Percentiles rank a stretch among this genome's conserved stretches.
phyloP scores from a whole-genome alignment of 495 filamentous ascomycete genomes.

The Aspergillus leporis region DNA sequence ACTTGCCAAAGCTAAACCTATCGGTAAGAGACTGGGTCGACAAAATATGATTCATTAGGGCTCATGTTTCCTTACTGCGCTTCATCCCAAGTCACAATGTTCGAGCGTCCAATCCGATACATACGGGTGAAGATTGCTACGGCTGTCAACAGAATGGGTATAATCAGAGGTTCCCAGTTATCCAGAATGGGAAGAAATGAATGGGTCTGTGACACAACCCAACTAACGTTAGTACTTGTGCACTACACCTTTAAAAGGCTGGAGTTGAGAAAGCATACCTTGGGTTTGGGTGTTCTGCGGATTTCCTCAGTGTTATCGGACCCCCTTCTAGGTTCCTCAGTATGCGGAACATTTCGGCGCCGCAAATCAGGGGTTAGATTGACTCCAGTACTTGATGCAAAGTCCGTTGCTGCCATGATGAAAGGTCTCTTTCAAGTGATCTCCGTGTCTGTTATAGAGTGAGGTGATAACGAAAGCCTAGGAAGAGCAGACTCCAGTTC shows the following conservation, averaged over 20 bases:
- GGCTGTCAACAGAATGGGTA: conserved; percentile 83
- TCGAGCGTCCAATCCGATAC: conserved; percentile 92
- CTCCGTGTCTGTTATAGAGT: not conserved
- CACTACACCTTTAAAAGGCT: not conserved
- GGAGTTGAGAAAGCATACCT: conserved; percentile 26
- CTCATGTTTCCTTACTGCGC: conserved; percentile 71
- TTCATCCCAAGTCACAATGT: conserved; percentile 99
- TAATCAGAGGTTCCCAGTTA: conserved; percentile 83
- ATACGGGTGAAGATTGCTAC: conserved; percentile 91
- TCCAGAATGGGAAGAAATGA: conserved; percentile 64
- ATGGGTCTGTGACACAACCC: conserved; percentile 25
- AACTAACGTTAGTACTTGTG: conserved; percentile 11
- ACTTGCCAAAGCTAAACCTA: conserved; percentile 85
- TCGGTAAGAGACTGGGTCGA: conserved; percentile 24
- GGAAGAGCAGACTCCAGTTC: not conserved
- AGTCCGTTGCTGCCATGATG: conserved; percentile 35
- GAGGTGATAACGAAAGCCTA: not conserved
- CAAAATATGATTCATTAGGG: conserved; percentile 6
- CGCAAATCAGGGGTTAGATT: conserved; percentile 66
- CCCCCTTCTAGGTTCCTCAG: conserved; percentile 40
- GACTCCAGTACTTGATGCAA: conserved; percentile 63
- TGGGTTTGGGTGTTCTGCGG: conserved; percentile 60
- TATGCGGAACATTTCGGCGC: conserved; percentile 69
- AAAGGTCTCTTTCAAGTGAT: not conserved
- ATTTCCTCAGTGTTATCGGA: conserved; percentile 47